Conservation (phyloP, 352 stramenopile genomes). For the Pythium rhizo-oryzae region DNA sequence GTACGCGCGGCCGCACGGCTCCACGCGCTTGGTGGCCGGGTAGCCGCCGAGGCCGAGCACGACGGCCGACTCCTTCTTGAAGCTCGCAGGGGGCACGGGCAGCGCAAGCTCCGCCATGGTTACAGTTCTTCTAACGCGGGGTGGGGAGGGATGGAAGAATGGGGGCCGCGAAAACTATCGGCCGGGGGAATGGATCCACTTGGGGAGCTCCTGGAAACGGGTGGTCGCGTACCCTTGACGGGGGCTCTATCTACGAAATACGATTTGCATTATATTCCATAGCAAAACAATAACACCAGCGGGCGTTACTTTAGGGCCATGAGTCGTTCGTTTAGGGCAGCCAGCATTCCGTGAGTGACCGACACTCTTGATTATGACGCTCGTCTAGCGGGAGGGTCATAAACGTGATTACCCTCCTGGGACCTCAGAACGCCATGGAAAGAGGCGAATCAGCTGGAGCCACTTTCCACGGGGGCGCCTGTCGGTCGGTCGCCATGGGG, state of each 20-base stretch:
- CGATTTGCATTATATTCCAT: not conserved
- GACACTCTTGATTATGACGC: not conserved
- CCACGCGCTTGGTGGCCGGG: conserved; percentile 75
- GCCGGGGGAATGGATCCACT: conserved; percentile 3
- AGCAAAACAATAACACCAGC: no score
- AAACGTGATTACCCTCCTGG: conserved; percentile 2
- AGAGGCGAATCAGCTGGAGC: not conserved
- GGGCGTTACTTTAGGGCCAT: not conserved
- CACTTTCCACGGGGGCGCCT: not conserved
- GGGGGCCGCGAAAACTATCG: no score
- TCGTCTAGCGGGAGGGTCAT: not conserved
- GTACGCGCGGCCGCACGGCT: conserved; percentile 70
- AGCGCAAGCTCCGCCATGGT: conserved; percentile 39
- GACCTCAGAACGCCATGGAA: not conserved
- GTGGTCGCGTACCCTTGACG: conserved; percentile 6
- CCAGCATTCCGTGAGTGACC: not conserved
- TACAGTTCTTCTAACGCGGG: not conserved
- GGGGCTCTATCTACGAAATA: not conserved
- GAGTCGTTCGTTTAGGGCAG: not conserved
- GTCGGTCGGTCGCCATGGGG: no score
- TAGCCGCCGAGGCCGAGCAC: conserved; percentile 68
- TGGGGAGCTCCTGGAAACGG: conserved; percentile 14
- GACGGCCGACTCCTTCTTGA: conserved; percentile 57
- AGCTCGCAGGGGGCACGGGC: conserved; percentile 49
- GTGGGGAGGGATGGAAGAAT: not conserved